Evolutionary conservation across 2,329 filamentous ascomycete genomes (phyloP), one percentile per base, ranked within the genome.

Genomic region (Xylaria sp.): DNA sequence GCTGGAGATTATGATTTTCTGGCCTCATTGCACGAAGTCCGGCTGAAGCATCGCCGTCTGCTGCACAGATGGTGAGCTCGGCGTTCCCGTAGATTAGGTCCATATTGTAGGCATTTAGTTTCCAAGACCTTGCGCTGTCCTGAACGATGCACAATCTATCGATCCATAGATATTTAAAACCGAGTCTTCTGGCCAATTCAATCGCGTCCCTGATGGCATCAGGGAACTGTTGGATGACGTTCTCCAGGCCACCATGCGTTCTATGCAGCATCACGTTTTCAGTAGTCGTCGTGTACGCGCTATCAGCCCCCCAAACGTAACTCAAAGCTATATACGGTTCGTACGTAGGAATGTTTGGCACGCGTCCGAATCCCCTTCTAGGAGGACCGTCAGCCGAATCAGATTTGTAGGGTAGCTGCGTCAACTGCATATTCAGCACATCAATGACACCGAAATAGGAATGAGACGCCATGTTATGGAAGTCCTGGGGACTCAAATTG

Each of bases 101-200:
- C 67, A 69, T 69, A 11, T 44, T 41, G 5, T 59, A 25, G 10
- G 63, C 37, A 29, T 68, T 64, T 15, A 44, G 29, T 17, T 58
- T 41, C 62, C 62, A 67, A 38, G 65, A 64, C 3, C 37, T 46
- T 1, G 11, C 23, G 27, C 58, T 63, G 21, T 60, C 60, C 43
- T 69, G 68, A 6, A 70, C 54, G 29, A 70, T 70, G 38, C 67
- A 68, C 2, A 69, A 35, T 4, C 54, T 40, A 41, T 69, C 67
- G 23, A 69, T 66, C 68, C 68, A 70, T 4, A 68, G 11, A 19
- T 52, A 63, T 13, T 48, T 27, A 53, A 51, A 52, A 7, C 35
- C 55, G 19, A 38, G 29, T 19, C n/a, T 33, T 29, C 25, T 52
- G 27, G 38, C 38, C 19, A 43, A 53, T 7, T 52, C 40, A n/a